phyloP scores from a whole-genome alignment of 768 basidiomycete genomes.

The Tephrocybe rancida region DNA sequence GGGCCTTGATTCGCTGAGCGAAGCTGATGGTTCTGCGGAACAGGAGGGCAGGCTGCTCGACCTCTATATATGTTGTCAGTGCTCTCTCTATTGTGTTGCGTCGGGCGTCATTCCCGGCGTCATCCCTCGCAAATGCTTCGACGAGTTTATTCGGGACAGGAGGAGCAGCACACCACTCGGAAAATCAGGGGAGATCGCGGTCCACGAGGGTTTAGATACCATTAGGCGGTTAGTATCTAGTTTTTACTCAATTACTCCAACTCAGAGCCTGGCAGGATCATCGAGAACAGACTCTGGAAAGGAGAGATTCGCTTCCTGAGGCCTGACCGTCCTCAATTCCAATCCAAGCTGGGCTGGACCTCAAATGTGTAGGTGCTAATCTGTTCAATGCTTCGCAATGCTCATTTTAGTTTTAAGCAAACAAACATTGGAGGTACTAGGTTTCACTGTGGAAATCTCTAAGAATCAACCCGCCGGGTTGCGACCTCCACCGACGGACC shows the following conservation, averaged over 20 bases:
- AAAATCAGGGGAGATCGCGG: conserved; percentile 54
- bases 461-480: conserved; percentile 49
- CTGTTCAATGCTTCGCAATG: conserved; percentile 43
- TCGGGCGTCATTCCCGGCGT: conserved; percentile 76
- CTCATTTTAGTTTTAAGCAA: conserved; percentile 31
- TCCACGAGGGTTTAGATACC: conserved; percentile 65
- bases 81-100: conserved; percentile 71
- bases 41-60: conserved; percentile 65
- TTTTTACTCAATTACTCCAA: conserved; percentile 1
- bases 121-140: conserved; percentile 60
- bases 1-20: conserved; percentile 32
- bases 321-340: conserved; percentile 10
- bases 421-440: conserved; percentile 45
- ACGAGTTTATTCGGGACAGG: conserved; percentile 68
- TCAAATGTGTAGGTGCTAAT: conserved; percentile 22
- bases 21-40: conserved; percentile 32
- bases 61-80: conserved; percentile 85
- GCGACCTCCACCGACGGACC: conserved; percentile 57
- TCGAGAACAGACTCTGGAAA: conserved; percentile 78
- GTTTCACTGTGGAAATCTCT: conserved; percentile 39
- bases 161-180: conserved; percentile 54
- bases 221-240: conserved; percentile 62
- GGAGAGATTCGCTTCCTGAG: conserved; percentile 33
- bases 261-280: conserved; percentile 53
- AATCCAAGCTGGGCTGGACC: conserved; percentile 12